phyloP scores from a whole-genome alignment of 768 basidiomycete species.

The Boletus tylopilopsis region DNA sequence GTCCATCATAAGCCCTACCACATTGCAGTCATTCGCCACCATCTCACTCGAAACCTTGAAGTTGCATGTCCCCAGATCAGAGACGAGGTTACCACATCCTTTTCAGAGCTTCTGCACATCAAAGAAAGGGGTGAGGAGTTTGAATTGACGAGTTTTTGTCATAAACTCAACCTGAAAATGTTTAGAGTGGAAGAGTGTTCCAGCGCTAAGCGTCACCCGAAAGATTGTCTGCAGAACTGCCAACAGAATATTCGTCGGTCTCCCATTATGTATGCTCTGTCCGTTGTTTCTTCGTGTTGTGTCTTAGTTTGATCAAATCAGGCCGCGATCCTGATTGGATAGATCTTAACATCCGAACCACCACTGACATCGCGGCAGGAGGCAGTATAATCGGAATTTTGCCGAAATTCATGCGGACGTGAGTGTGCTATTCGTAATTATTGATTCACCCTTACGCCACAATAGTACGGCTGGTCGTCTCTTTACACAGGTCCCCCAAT shows the following conservation, averaged over 20 bases:
- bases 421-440: background rate
- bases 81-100: constrained; percentile 42
- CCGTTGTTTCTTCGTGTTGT: background rate
- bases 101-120: constrained; percentile 35
- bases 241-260: background rate
- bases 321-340: constrained; percentile 39
- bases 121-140: background rate
- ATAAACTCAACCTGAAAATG: background rate
- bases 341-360: constrained; percentile 27
- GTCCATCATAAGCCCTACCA: constrained; percentile 32
- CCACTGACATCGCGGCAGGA: constrained; percentile 25
- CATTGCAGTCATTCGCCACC: constrained; percentile 20
- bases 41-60: constrained; percentile 34
- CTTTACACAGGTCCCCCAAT: background rate
- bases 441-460: background rate
- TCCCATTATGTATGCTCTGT: constrained; percentile 31
- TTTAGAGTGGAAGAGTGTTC: background rate
- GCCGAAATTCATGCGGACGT: background rate
- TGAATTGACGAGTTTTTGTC: background rate
- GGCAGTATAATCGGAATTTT: background rate
- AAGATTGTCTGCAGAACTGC: background rate
- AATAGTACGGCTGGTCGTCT: background rate
- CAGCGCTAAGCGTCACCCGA: background rate
- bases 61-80: constrained; percentile 37
- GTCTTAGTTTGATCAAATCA: constrained; percentile 7